Evolutionary conservation across 2,329 filamentous ascomycete genomes (phyloP), one percentile per base, ranked within the genome.

Genomic region (Ophiostoma quercus): DNA sequence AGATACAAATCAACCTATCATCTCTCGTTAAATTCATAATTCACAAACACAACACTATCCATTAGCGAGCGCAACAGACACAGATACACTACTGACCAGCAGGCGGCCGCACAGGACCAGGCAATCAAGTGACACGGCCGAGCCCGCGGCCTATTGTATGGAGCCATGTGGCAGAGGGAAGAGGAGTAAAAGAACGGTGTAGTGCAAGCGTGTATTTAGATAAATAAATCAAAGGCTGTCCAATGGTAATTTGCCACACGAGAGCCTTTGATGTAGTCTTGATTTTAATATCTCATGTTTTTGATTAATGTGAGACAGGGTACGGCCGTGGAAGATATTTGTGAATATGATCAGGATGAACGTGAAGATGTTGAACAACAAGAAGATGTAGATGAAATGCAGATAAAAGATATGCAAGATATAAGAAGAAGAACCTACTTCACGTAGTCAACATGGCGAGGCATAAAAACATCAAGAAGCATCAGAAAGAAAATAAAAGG

Each of bases 51-150:
- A 3, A 25, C 14, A 57, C 22, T 11, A 57, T 25, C 22, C n/a
- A 25, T 25, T 41, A 41, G 11, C 43, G 43, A 47, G 19, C 43
- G 19, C 43, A 47, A 47, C 16, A 47, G 16, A 16, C 16, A 16
- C 7, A 7, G 25, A 16, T 34, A 34, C 62, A 66, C 43, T 47
- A n/a, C 43, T 25, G 32, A 41, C 51, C 54, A 29, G 41, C 54
- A 57, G 34, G 60, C 29, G 41, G 39, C 39, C 60, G 41, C 43
- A 70, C 66, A 70, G 41, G 57, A 65, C 7, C 39, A 57, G 29
- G 51, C 66, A 71, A 68, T 68, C 69, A 70, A 71, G 69, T 71
- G 69, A 68, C 69, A 68, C 69, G 43, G 67, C 57, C 37, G 67
- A 43, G 66, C 39, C 39, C 34, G 67, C 22, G 57, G 62, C 51